Base-by-base conservation (phyloP, 106 monocot genomes). In the Vanilla planifolia region DNA sequence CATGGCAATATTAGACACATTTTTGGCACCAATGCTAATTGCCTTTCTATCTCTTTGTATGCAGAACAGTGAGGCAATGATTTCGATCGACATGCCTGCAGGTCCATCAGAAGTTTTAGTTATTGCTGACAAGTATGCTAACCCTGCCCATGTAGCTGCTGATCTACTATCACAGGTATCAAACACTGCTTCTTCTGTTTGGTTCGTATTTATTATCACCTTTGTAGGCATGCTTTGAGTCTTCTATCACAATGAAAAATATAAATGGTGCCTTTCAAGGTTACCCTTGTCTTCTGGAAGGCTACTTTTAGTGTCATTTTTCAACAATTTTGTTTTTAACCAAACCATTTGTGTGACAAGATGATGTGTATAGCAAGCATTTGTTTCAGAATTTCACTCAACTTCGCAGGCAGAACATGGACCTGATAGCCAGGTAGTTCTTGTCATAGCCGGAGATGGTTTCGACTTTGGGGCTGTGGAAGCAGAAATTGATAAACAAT, bases 31-130 rank as follows among this genome's bases (percentile, higher is more conserved):
- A 17, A 4, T 43, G 51, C 35, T 16, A 33, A 13, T 34, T 57
- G 32, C n/a, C 16, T n/a, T 17, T 57, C 33, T 33, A 13, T 43
- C 19, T 35, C 30, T 57, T 72, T 59, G 67, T 33, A 23, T 80
- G 48, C 88, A 98, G 96, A 98, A 98, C 70, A 98, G 87, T 60
- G 91, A 98, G 73, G 96, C 96, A 21, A 80, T 98, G 91, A 75
- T 98, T 62, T 87, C 91, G 24, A 98, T 98, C 29, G 96, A 98
- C 75, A 92, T 98, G 91, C 96, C 91, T 59, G 96, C 96, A 17
- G 96, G 96, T 20, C 96, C 96, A 30, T 92, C 87, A 25, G 96
- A 98, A 69, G 96, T 98, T 75, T 30, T 98, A 32, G 92, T 98
- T 14, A 92, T 98, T 39, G 91, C 96, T 20, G 96, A 98, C 67